Evolutionary conservation across 2,329 filamentous ascomycete genomes (phyloP).

Genomic region (Aureobasidium zeae): DNA sequence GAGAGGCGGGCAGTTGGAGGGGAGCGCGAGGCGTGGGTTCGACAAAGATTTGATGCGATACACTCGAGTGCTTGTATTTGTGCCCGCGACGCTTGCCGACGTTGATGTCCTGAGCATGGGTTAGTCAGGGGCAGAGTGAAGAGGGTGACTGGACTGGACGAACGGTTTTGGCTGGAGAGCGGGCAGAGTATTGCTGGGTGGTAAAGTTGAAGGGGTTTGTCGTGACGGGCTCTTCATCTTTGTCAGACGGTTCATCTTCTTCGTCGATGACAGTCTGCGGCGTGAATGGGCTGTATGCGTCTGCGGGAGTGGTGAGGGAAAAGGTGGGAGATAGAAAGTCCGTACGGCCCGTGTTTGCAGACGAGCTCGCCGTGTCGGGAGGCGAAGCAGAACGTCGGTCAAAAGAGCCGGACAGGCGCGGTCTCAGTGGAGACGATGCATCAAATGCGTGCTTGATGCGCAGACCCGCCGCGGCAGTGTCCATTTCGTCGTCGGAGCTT

Average conservation of each 20-base stretch:
- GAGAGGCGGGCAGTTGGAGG: constrained; percentile 77
- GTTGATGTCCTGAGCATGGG: constrained; percentile 53
- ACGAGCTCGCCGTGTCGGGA: constrained; percentile 6
- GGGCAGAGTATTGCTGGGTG: constrained; percentile 44
- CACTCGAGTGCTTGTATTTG: constrained; percentile 94
- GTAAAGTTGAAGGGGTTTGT: constrained; percentile 91
- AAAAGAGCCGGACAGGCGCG: constrained; percentile 13
- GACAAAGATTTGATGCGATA: constrained; percentile 94
- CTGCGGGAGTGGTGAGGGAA: constrained; percentile 17
- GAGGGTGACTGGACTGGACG: constrained; percentile 26
- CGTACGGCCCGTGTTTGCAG: constrained; percentile 10
- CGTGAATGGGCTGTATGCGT: constrained; percentile 25
- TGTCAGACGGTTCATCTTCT: constrained; percentile 22
- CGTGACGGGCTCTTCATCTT: constrained; percentile 19
- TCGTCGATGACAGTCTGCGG: constrained; percentile 27
- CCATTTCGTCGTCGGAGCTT: constrained; percentile 45
- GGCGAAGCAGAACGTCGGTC: constrained; percentile 13
- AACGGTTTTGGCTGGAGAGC: constrained; percentile 53
- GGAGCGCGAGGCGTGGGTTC: constrained; percentile 80
- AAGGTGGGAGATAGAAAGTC: constrained; percentile 18
- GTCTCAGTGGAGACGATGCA: constrained; percentile 12
- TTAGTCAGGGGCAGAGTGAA: constrained; percentile 19
- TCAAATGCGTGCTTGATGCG: constrained; percentile 20
- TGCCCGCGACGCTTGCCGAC: constrained; percentile 79
- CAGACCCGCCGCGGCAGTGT: constrained; percentile 18